A percentile compares a stretch with the other conserved stretches of the same genome.
phyloP scores from a whole-genome alignment of 257 asterid species.

The Solanum okadae region DNA sequence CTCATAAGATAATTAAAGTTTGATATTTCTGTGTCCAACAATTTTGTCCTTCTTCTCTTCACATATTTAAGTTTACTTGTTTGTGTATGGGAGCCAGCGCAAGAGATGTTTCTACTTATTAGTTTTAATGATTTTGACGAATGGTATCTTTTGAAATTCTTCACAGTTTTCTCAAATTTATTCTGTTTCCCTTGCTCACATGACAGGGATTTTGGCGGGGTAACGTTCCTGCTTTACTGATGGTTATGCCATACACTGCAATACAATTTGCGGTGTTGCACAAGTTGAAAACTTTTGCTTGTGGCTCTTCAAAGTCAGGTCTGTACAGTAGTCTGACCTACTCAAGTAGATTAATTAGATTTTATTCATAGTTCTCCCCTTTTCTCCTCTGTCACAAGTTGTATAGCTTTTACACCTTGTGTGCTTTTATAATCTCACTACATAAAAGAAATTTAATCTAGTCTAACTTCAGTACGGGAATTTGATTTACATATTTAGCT shows the following conservation, averaged over 20 bases:
- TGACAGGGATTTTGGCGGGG: constrained; percentile 97
- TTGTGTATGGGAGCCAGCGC: not conserved
- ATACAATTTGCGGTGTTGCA: constrained; percentile 82
- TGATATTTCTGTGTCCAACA: not conserved
- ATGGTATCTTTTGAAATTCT: not conserved
- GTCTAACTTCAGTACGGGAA: not conserved
- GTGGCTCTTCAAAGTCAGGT: constrained; percentile 94
- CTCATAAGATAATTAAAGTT: not conserved
- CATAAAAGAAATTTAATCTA: not conserved
- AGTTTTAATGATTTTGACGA: not conserved
- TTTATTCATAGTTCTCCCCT: not conserved
- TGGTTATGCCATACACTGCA: constrained; percentile 97
- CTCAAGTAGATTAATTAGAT: not conserved
- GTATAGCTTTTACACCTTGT: not conserved
- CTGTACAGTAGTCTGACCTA: not conserved
- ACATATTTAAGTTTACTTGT: not conserved
- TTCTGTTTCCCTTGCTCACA: not conserved
- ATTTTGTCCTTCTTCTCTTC: not conserved
- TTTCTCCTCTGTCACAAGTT: not conserved
- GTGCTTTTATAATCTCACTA: not conserved
- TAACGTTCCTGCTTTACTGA: constrained; percentile 87
- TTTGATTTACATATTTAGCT: not conserved
- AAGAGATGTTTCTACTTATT: not conserved
- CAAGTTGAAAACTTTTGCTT: constrained; percentile 64
- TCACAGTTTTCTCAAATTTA: not conserved